Evolutionary conservation across 2,329 filamentous ascomycete genomes (phyloP).

Genomic region (Podosphaera xanthii): DNA sequence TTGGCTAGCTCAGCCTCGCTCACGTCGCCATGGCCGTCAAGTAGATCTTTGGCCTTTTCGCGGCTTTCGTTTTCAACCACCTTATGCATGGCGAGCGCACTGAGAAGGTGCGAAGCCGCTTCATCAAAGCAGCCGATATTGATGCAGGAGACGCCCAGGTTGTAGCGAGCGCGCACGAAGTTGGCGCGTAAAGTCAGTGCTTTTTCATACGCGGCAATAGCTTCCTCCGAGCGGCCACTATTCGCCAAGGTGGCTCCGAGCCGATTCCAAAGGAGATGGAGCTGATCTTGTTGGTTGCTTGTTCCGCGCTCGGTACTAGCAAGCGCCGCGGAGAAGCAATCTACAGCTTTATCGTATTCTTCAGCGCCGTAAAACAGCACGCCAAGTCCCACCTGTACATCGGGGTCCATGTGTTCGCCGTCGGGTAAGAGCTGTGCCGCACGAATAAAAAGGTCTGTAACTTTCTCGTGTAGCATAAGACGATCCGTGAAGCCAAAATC

Average conservation of each 20-base stretch:
- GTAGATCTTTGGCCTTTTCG: constrained; percentile 61
- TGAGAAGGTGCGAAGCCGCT: constrained; percentile 77
- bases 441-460: constrained; percentile 75
- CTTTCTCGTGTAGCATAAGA: constrained; percentile 66
- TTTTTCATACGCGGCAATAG: constrained; percentile 88
- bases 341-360: constrained; percentile 94
- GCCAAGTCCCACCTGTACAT: constrained; percentile 90
- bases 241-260: constrained; percentile 92
- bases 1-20: constrained; percentile 57
- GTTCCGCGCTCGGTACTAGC: constrained; percentile 65
- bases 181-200: constrained; percentile 78
- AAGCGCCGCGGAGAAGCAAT: constrained; percentile 87
- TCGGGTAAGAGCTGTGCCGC: constrained; percentile 81
- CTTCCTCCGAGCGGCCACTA: constrained; percentile 78
- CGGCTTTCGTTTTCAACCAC: constrained; percentile 70
- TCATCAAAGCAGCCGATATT: constrained; percentile 91
- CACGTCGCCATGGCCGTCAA: constrained; percentile 33
- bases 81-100: constrained; percentile 87
- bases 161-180: constrained; percentile 92
- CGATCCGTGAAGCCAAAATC: constrained; percentile 91
- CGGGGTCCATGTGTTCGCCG: constrained; percentile 90
- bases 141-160: constrained; percentile 87
- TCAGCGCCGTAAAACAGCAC: constrained; percentile 96
- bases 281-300: constrained; percentile 62
- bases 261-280: constrained; percentile 92